Base-by-base conservation (phyloP, 768 basidiomycete species). In the Boletus coccyginus region DNA sequence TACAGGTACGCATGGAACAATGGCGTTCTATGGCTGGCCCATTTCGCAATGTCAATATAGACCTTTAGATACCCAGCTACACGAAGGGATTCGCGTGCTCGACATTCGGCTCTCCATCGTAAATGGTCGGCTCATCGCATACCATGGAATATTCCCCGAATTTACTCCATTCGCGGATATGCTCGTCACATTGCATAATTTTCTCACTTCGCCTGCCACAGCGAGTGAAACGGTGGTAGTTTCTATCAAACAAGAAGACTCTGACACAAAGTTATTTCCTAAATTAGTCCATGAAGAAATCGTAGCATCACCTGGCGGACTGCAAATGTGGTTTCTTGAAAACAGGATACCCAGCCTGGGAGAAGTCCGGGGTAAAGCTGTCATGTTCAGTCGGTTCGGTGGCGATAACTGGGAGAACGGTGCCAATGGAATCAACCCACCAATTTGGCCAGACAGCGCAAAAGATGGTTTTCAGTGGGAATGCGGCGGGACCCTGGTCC, bases 211-310 rank as follows among this genome's bases (percentile, higher is more conserved):
- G 0, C 77, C 83, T 0, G 61, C 63, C 5, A 81, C 89, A 1
- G 76, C 74, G 10, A 78, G 75, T 31, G 94, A 96, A 70, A 89
- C 89, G 0, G 69, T 97, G 36, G 81, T 97, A 31, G 84, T 95
- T 76, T 94, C 87, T 16, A 81, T 98, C 67, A 95, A 96, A 70
- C 90, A 95, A 66, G 94, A 98, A 69, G 88, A 92, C 61, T 77
- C 79, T 0, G 74, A 81, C 5, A 67, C 75, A 0, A 61, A 70
- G 1, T 54, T 73, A 7, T 94, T 95, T 70, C 89, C 90, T 3
- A 62, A 70, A 32, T 71, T 85, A 11, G 88, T 94, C 10, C 81
- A 79, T 36, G 74, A 83, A 41, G 88, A 86, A 52, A 87, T 96
- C 27, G 68, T 71, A 24, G 64, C 65, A 42, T 81, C 84, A 3